Percentiles rank a stretch among this genome's conserved stretches.
Conservation (phyloP, 306 rosid species). For the Malus orientalis region DNA sequence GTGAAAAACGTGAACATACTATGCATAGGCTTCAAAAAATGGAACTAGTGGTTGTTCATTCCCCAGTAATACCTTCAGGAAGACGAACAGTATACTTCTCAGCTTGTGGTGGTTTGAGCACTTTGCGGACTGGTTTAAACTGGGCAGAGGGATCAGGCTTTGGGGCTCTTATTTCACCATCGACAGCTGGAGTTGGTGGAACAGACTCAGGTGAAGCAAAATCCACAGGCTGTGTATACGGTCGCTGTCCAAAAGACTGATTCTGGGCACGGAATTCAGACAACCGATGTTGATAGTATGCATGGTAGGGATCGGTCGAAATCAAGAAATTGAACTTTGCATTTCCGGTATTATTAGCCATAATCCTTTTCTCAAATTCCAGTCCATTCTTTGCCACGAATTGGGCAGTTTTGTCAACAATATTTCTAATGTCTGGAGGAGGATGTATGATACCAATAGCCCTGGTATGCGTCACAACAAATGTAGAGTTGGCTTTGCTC, state of each 20-base stretch:
- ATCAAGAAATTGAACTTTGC: conserved; percentile 73
- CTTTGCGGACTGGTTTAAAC: conserved; percentile 63
- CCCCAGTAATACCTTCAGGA: conserved; percentile 96
- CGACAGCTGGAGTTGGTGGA: conserved; percentile 29
- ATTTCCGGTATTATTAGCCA: conserved; percentile 71
- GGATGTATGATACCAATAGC: conserved; percentile 93
- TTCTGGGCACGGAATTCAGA: conserved; percentile 72
- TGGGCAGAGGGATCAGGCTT: conserved; percentile 60
- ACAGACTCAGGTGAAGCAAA: conserved; percentile 39
- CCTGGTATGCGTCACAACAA: conserved; percentile 80
- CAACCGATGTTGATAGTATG: conserved; percentile 84
- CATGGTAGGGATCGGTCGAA: conserved; percentile 75
- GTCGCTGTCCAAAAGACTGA: no score
- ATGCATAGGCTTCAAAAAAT: conserved; percentile 91
- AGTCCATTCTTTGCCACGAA: conserved; percentile 91
- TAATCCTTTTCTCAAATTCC: conserved; percentile 84
- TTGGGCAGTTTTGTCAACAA: conserved; percentile 83
- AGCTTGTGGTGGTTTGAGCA: conserved; percentile 85
- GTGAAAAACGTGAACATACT: conserved; percentile 94
- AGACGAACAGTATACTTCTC: conserved; percentile 92
- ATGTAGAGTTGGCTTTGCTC: conserved; percentile 30
- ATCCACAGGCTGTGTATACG: no score
- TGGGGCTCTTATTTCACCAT: conserved; percentile 32
- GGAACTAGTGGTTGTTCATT: conserved; percentile 85
- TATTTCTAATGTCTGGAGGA: conserved; percentile 77